Conservation (phyloP, 208 protist species). For the Acanthamoeba triangularis region DNA sequence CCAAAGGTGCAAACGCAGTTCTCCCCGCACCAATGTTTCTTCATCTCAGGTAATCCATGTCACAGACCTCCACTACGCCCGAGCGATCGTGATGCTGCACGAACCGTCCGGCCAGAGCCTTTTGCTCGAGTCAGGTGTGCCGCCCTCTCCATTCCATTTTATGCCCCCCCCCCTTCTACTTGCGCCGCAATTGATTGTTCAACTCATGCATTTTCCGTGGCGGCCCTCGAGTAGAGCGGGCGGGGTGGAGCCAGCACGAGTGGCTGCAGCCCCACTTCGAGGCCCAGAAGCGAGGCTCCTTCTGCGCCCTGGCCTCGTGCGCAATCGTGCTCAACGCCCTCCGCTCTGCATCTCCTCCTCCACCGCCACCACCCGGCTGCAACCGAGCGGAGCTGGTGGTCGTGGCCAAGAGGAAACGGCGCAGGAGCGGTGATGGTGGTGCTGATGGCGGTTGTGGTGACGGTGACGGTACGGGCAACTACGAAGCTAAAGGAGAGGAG, state of each 20-base stretch:
- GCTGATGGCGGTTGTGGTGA: neutral
- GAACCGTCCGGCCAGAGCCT: neutral
- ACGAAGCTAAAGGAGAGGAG: too few species aligned
- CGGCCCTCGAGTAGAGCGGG: neutral
- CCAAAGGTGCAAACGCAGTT: neutral
- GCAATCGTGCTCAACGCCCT: neutral
- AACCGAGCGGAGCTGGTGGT: neutral
- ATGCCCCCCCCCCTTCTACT: neutral
- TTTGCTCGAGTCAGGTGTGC: neutral
- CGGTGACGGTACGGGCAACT: too few species aligned
- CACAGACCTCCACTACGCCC: constrained; percentile 1
- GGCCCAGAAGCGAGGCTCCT: neutral
- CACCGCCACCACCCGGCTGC: neutral
- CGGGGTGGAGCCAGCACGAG: neutral
- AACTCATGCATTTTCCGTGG: neutral
- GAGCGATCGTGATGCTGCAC: neutral
- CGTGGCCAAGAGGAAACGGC: neutral
- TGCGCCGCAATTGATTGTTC: neutral
- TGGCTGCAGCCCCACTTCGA: constrained; percentile 3
- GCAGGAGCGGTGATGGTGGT: neutral
- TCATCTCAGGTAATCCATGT: too few species aligned
- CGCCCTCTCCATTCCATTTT: neutral
- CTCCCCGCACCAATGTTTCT: too few species aligned
- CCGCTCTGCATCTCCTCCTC: neutral
- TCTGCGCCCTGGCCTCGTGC: neutral